Evolutionary conservation across 2,329 filamentous ascomycete genomes (phyloP), one percentile per base, ranked within the genome.

Genomic region (Ustilaginoidea virens): DNA sequence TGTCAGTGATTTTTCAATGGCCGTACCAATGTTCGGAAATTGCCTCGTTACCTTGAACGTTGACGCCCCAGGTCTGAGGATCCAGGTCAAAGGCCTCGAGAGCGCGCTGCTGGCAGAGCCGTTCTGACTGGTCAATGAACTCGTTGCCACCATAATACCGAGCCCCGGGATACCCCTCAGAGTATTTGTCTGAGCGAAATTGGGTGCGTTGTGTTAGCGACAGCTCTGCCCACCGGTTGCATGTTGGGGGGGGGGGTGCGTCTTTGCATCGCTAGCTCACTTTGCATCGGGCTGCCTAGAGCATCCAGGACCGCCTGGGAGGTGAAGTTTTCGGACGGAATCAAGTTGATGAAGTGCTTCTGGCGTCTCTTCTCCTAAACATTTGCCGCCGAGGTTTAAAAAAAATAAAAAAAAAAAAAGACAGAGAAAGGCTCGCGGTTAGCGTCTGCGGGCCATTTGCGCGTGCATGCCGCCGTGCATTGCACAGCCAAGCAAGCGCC

Each of bases 311-410:
- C 85, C 17, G 85, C 82, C 54, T 92, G 81, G 6, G 85, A 92
- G 16, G 85, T 93, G 49, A 93, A 92, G 61, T 93, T 93, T 59
- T 93, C 85, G 5, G 85, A 93, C 13, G 85, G 85, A 41, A 93
- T 93, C 33, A 93, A 66, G 56, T 96, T 96, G 61, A 98, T 93
- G 49, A 94, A 98, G 56, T 96, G 85, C 58, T 93, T 92, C 57
- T 98, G 90, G 42, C 90, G 73, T 42, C 69, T 70, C 71, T 96
- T 96, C 65, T 98, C 90, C 82, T 93, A 20, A n/a, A n/a, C n/a
- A n/a, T n/a, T n/a, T n/a, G n/a, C n/a, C n/a, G n/a, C n/a, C n/a
- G n/a, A n/a, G n/a, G n/a, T n/a, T n/a, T 5, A 12, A n/a, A 15
- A 4, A 13, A 10, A 5, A 9, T 24, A 13, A 17, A 18, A 17